Evolutionary conservation across 495 filamentous ascomycete genomes (phyloP).

Genomic region (Aspergillus wentii): DNA sequence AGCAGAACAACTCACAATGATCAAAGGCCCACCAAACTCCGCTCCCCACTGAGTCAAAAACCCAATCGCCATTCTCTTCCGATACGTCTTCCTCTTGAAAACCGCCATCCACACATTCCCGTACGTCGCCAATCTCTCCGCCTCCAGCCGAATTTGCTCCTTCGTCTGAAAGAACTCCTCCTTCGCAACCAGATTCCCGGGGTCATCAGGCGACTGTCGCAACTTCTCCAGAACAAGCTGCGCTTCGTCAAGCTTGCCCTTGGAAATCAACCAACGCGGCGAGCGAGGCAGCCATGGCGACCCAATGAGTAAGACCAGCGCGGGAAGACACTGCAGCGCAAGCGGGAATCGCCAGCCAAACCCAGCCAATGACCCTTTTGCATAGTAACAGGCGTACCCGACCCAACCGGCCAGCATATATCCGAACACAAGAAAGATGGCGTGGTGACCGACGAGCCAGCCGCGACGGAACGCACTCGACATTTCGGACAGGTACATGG

Average conservation of each 20-base stretch:
- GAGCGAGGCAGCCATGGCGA: slow-evolving; percentile 37
- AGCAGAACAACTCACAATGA: slow-evolving; percentile 23
- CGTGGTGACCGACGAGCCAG: slow-evolving; percentile 33
- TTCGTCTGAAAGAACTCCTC: slow-evolving; percentile 36
- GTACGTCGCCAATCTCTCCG: slow-evolving; percentile 17
- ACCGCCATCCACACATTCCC: slow-evolving; percentile 31
- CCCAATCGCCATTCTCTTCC: slow-evolving; percentile 37
- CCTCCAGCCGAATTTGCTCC: slow-evolving; percentile 34
- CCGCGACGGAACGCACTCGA: slow-evolving; percentile 30
- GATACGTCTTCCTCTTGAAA: slow-evolving; percentile 35
- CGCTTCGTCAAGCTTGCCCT: slow-evolving; percentile 34
- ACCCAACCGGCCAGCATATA: slow-evolving; percentile 41
- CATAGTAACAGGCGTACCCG: slow-evolving; percentile 39
- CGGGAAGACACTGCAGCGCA: slow-evolving; percentile 34
- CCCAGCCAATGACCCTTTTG: slow-evolving; percentile 19
- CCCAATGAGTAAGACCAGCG: slow-evolving; percentile 34
- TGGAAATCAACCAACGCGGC: slow-evolving; percentile 41
- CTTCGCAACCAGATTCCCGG: slow-evolving; percentile 25
- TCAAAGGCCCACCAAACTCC: slow-evolving; percentile 33
- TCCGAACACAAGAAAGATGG: slow-evolving; percentile 37
- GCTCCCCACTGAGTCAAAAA: slow-evolving; percentile 36
- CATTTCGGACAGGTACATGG: slow-evolving; percentile 41
- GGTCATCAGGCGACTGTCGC: slow-evolving; percentile 24
- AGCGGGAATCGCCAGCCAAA: slow-evolving; percentile 45
- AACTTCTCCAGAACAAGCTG: slow-evolving; percentile 25